Conservation (phyloP, 106 monocot species). For the Dendrobium nobile region DNA sequence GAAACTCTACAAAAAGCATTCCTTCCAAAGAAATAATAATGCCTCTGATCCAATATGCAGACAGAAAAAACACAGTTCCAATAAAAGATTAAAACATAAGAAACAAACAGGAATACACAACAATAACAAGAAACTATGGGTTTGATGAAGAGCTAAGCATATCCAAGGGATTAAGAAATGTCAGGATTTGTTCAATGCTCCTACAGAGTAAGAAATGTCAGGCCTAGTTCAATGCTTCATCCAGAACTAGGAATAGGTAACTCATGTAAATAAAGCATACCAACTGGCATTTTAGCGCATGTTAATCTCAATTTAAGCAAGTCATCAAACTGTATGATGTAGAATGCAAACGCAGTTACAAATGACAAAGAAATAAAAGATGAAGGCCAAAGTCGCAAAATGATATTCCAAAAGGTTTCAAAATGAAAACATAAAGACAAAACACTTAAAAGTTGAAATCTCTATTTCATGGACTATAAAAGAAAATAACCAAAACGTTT, state of each 20-base stretch:
- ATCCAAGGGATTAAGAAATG: not conserved
- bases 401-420: not conserved
- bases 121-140: not conserved
- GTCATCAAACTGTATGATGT: not conserved
- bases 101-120: not conserved
- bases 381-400: not conserved
- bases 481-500: not conserved
- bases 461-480: not conserved
- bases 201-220: not conserved
- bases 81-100: not conserved
- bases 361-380: not conserved
- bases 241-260: not conserved
- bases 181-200: not conserved
- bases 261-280: not conserved
- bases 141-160: not conserved
- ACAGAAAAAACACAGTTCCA: not conserved
- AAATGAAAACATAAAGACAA: not conserved
- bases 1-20: not conserved
- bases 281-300: not conserved
- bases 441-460: not conserved
- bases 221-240: not conserved
- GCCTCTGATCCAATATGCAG: not conserved
- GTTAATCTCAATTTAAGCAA: not conserved
- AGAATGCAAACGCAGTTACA: not conserved
- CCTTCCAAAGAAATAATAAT: not conserved